Evolutionary conservation across 1,284 basidiomycete species (phyloP).

Genomic region (Waitea zeae): DNA sequence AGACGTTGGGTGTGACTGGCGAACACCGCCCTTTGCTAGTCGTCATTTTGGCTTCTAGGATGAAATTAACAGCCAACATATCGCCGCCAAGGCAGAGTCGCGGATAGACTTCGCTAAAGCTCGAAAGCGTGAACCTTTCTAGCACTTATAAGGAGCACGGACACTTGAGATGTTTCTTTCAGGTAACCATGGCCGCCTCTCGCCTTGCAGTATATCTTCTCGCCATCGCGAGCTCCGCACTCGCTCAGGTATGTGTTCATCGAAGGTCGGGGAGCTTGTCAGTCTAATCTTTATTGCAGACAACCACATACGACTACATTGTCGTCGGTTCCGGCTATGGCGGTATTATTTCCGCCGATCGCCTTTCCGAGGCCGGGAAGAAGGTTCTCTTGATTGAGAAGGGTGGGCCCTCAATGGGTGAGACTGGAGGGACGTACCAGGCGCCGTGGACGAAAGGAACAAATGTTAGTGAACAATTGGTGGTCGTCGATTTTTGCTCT

Average conservation of each 20-base stretch:
- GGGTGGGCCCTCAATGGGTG: slow-evolving; percentile 40
- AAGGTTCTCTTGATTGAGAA: slow-evolving; percentile 43
- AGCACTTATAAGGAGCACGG: too few species aligned
- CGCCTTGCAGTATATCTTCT: slow-evolving; percentile 9
- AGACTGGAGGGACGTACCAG: slow-evolving; percentile 42
- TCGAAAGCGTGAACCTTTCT: too few species aligned
- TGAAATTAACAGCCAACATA: too few species aligned
- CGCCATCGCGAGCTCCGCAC: slow-evolving; percentile 9
- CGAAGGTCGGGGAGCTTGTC: slow-evolving; percentile 9
- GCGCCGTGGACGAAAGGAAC: slow-evolving; percentile 32
- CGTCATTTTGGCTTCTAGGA: too few species aligned
- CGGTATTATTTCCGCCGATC: slow-evolving; percentile 30
- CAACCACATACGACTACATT: slow-evolving; percentile 42
- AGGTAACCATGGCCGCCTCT: slow-evolving; percentile 8
- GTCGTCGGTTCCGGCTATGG: slow-evolving; percentile 40
- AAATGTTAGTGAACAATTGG: slow-evolving; percentile 12
- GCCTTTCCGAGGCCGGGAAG: slow-evolving; percentile 41
- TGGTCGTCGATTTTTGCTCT: background rate
- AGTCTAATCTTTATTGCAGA: slow-evolving; percentile 3
- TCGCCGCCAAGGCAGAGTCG: too few species aligned
- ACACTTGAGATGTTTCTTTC: too few species aligned
- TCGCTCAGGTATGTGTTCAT: too few species aligned
- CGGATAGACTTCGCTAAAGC: too few species aligned
- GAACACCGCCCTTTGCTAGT: too few species aligned
- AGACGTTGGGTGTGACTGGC: too few species aligned